A percentile compares a stretch with the other conserved stretches of the same genome.
Conservation (phyloP, 345 rosid species). For the Sapria himalayana region DNA sequence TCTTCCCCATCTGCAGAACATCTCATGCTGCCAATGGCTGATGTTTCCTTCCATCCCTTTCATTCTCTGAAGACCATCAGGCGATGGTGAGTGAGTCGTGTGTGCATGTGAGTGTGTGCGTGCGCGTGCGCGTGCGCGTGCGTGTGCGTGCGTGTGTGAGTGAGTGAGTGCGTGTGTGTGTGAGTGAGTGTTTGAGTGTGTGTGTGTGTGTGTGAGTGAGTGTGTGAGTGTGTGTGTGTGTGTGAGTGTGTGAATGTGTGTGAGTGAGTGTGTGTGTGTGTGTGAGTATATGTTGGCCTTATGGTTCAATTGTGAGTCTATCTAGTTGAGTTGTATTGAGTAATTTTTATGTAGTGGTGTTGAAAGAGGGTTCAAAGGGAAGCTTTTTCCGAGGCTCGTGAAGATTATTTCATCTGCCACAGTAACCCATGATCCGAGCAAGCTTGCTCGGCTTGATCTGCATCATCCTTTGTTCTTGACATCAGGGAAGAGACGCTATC, state of each 20-base stretch:
- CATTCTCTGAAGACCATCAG: constrained; percentile 53
- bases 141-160: no score
- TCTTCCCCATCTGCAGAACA: no score
- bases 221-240: no score
- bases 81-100: constrained; percentile 77
- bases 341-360: constrained; percentile 37
- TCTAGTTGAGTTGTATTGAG: no score
- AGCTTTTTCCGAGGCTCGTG: constrained; percentile 55
- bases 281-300: constrained; percentile 4
- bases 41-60: constrained; percentile 22
- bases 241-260: no score
- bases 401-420: constrained; percentile 91
- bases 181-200: no score
- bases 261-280: no score
- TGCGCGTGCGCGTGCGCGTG: no score
- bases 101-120: no score
- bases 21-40: no score
- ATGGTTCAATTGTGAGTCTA: not conserved
- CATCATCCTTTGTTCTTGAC: constrained; percentile 89
- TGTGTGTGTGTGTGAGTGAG: no score
- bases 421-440: constrained; percentile 88
- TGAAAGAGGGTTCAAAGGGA: constrained; percentile 72
- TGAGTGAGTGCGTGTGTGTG: no score
- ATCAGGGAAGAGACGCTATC: constrained; percentile 52
- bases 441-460: constrained; percentile 76